These are phyloP conservation scores for Gliomastix tumulicola DNA, from an alignment of 2,329 filamentous ascomycete genomes.

Conservation along the genomic window DNA sequence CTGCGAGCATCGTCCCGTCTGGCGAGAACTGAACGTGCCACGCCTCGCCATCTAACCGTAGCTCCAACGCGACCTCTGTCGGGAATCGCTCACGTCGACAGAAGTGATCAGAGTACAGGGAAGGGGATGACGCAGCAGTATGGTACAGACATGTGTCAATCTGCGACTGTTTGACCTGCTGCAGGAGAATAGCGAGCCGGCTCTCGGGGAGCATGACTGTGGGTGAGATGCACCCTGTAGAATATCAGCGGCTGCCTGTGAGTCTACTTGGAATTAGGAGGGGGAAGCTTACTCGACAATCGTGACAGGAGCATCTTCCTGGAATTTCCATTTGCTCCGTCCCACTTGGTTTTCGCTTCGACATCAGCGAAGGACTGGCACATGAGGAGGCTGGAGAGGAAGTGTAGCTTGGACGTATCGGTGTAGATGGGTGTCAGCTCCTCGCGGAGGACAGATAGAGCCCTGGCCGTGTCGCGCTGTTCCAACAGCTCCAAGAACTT, in stretches of 20 bases:
- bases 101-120: conserved; percentile 80
- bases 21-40: conserved; percentile 92
- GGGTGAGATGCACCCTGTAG: conserved; percentile 77
- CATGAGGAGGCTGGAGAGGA: conserved; percentile 87
- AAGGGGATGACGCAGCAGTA: conserved; percentile 71
- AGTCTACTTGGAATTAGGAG: no score
- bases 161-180: conserved; percentile 78
- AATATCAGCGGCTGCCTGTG: conserved; percentile 11
- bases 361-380: conserved; percentile 73
- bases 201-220: conserved; percentile 96
- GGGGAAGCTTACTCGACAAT: conserved; percentile 63
- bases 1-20: conserved; percentile 75
- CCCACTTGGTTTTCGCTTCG: conserved; percentile 72
- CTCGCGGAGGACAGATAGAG: conserved; percentile 74
- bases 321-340: conserved; percentile 70
- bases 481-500: conserved; percentile 93
- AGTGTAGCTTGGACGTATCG: conserved; percentile 70
- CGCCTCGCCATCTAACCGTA: conserved; percentile 76
- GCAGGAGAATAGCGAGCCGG: conserved; percentile 71
- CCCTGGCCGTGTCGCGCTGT: conserved; percentile 61
- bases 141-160: conserved; percentile 83
- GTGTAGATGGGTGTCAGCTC: conserved; percentile 84
- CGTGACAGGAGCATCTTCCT: conserved; percentile 70
- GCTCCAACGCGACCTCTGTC: conserved; percentile 59
- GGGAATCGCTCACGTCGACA: conserved; percentile 81